Base-by-base conservation (phyloP, 371 early-diverging fungal species). In the Apophysomyces variabilis region DNA sequence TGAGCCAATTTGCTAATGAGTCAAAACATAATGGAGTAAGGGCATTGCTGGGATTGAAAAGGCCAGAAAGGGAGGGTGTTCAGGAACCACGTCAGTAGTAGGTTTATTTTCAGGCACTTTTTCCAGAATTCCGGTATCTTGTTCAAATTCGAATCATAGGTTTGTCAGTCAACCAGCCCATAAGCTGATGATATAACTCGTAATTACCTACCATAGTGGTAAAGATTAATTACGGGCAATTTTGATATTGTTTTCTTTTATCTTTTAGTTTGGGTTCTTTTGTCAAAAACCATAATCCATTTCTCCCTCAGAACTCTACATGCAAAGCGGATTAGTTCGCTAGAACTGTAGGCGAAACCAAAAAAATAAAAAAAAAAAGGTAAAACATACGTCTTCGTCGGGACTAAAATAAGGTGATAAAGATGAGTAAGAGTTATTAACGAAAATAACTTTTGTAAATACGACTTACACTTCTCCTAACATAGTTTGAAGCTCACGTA, bases 251-350 rank as follows among this genome's bases (percentile, higher is more conserved):
- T 6, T 38, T n/a, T 50, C 26, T 50, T 26, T 21, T 21, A 0
- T 9, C 21, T 50, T 12, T 50, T 50, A 26, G 26, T 26, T 26
- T 26, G 1, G 26, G 26, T 50, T 50, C 50, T 18, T 50, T 21
- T 50, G 14, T 67, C 64, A 70, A 47, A 70, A 70, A 12, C 62
- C 47, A 64, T 70, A 72, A 41, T 72, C 72, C 68, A 72, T 61
- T 65, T 72, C 72, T n/a, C 72, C 72, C 60, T 72, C 72, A 16
- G 72, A 72, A 36, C 68, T 68, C 64, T 70, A 58, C 38, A 58
- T 58, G 14, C 5, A 50, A 9, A 50, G 9, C 50, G 7, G 16
- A 45, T 18, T 50, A 7, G 50, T 50, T 50, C n/a, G 7, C 21
- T 18, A 21, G 9, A 21, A 3, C 21, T 7, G 0, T 21, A 18